Evolutionary conservation across 805 yeast genomes (phyloP), one percentile per base, ranked within the genome.

Genomic region (Kuraishia floccosa): DNA sequence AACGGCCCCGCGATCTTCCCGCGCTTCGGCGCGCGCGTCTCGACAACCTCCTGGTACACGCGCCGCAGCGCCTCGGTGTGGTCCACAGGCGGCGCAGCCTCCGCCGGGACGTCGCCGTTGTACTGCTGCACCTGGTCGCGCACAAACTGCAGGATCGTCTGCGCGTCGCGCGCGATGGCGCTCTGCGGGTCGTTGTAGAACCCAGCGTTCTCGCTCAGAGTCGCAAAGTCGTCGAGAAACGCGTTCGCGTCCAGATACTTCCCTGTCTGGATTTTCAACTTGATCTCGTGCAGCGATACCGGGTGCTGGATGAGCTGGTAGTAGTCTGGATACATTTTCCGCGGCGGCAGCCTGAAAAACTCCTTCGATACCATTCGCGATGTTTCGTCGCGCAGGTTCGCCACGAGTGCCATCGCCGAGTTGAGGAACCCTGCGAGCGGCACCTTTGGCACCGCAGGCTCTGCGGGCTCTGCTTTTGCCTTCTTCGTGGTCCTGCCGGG

Each of bases 241-340:
- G 65, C 68, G 25, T 55, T 59, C 18, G 56, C 49, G 5, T 54
- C 40, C n/a, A 24, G 47, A 35, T 64, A 63, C 25, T 49, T 49
- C 27, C 56, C 47, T 7, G 52, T 42, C 8, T 55, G 52, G 27
- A 70, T 45, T 35, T 68, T 70, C 35, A 52, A 56, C 36, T 65
- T 65, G 35, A 84, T 74, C 51, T 81, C 89, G 34, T 69, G 63
- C 9, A 84, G 50, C 0, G 94, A 77, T 3, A 81, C 71, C 2
- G 94, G 94, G 15, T 56, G 55, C 32, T 60, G 54, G 27, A 83
- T 73, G 33, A 73, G 58, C 35, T 70, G 66, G 48, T 77, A 83
- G 50, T 85, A 86, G 47, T 84, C 93, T 0, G 95, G 86, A 46
- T 81, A 84, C 28, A 70, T 54, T 47, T 77, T 75, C 41, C 75